Evolutionary conservation across 768 basidiomycete genomes (phyloP), one percentile per base, ranked within the genome.

Genomic region (Amanita exitialis): DNA sequence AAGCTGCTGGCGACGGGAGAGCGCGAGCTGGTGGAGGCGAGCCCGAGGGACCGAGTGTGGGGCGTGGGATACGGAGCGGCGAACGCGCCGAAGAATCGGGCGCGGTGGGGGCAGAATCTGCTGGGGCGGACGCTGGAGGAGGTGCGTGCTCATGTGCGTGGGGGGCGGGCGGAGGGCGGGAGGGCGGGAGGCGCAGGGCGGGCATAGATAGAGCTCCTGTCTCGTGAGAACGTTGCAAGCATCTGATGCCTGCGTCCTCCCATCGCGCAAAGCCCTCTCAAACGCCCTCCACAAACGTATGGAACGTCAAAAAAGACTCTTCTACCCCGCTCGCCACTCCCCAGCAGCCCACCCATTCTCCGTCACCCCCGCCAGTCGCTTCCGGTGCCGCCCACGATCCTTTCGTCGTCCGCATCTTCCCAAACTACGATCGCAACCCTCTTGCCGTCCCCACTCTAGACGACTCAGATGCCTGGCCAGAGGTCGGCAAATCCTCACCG

Each of bases 31-130:
- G 78, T 77, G 0, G 82, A 82, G 60, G 78, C 80, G 20, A 80
- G 78, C 59, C 80, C 79, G 15, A 56, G 67, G 16, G 81, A 83
- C 59, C 60, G 70, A 53, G 77, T 82, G n/a, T 84, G 81, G 80
- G 81, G 79, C 0, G 73, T 83, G 49, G 79, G 80, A 20, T 77
- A 69, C 56, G 72, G 71, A 2, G 74, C 69, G 62, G 68, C 69
- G 59, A 72, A 72, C 49, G 80, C 80, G 37, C 48, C 72, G 51
- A 64, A 58, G 44, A 62, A 59, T 53, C 59, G 60, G 54, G 61
- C 62, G n/a, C 53, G 66, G 21, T 82, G 80, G 81, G 81, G 80
- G 4, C 48, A 72, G 57, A 83, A 83, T 66, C 55, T 82, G 61
- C 65, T 78, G 10, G 81, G 78, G 10, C 67, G 68, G 52, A 72